Conservation (phyloP, 108 stramenopile genomes). For the Cyclotella sp. region DNA sequence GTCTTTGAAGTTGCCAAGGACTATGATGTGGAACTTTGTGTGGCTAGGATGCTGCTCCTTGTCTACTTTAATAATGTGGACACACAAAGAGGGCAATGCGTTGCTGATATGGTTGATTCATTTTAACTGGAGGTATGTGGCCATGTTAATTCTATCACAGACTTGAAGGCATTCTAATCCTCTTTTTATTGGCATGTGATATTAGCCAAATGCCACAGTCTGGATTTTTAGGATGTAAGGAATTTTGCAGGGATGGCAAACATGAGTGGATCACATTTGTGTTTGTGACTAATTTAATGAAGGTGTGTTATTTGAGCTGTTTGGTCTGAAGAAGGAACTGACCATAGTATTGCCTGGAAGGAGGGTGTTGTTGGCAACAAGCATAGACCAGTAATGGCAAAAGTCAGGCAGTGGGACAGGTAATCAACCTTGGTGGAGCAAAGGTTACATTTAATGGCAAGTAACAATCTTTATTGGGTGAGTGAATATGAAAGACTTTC, state of each 20-base stretch:
- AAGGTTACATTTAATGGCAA: neutral
- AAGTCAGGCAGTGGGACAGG: conserved; percentile 16
- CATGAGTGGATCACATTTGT: conserved; percentile 7
- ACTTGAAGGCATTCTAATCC: neutral
- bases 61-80: conserved; percentile 3
- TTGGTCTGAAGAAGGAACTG: conserved; percentile 7
- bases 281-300: neutral
- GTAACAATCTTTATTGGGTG: conserved; percentile 8
- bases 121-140: neutral
- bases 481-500: conserved; percentile 4
- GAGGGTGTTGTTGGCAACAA: neutral
- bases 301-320: conserved; percentile 1
- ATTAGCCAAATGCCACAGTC: conserved; percentile 3
- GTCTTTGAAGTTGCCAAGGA: conserved; percentile 27
- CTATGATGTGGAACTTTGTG: conserved; percentile 10
- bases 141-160: neutral
- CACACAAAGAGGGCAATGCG: neutral
- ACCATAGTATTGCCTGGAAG: neutral
- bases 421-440: neutral
- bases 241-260: conserved; percentile 6
- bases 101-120: neutral
- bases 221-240: conserved; percentile 12
- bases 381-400: neutral
- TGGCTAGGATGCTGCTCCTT: neutral
- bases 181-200: conserved; percentile 10